phyloP scores from a whole-genome alignment of 768 basidiomycete genomes.

The Termitomyces sp. region DNA sequence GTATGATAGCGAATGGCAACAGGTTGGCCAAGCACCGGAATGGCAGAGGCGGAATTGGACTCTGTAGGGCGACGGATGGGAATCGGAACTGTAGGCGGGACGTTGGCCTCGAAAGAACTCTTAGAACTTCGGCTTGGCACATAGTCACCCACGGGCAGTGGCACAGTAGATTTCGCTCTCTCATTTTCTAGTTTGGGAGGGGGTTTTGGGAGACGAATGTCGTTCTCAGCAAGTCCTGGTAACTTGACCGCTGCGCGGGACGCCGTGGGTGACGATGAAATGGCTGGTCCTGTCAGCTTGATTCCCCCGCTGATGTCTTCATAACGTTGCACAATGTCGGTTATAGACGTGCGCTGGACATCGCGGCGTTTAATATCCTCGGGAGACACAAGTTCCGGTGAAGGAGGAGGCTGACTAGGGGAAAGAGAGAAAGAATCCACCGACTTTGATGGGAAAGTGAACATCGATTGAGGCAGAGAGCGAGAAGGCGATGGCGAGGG shows the following conservation, averaged over 20 bases:
- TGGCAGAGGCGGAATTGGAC: background rate
- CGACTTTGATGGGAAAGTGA: slow-evolving; percentile 58
- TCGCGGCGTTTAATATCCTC: slow-evolving; percentile 36
- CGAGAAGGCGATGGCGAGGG: slow-evolving; percentile 32
- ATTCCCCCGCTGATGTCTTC: slow-evolving; percentile 54
- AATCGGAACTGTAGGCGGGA: background rate
- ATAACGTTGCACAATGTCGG: slow-evolving; percentile 81
- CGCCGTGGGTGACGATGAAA: slow-evolving; percentile 27
- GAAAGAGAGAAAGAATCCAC: slow-evolving; percentile 27
- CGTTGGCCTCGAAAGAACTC: slow-evolving; percentile 4
- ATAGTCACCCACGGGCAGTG: slow-evolving; percentile 4
- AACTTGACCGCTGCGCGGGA: slow-evolving; percentile 14
- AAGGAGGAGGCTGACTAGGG: slow-evolving; percentile 15
- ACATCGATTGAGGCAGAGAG: slow-evolving; percentile 78
- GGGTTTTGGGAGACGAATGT: slow-evolving; percentile 10
- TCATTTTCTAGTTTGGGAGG: slow-evolving; percentile 6
- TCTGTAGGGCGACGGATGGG: slow-evolving; percentile 1
- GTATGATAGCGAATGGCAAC: slow-evolving; percentile 10
- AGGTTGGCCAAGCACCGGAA: slow-evolving; percentile 1
- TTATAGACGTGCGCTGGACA: slow-evolving; percentile 69
- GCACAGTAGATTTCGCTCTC: background rate
- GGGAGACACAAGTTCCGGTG: slow-evolving; percentile 40
- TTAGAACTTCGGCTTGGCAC: slow-evolving; percentile 3
- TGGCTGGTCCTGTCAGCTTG: slow-evolving; percentile 20
- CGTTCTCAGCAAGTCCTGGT: slow-evolving; percentile 4